Evolutionary conservation across 176 grass and related monocot genomes (phyloP).

Genomic region (Triticum timopheevii): DNA sequence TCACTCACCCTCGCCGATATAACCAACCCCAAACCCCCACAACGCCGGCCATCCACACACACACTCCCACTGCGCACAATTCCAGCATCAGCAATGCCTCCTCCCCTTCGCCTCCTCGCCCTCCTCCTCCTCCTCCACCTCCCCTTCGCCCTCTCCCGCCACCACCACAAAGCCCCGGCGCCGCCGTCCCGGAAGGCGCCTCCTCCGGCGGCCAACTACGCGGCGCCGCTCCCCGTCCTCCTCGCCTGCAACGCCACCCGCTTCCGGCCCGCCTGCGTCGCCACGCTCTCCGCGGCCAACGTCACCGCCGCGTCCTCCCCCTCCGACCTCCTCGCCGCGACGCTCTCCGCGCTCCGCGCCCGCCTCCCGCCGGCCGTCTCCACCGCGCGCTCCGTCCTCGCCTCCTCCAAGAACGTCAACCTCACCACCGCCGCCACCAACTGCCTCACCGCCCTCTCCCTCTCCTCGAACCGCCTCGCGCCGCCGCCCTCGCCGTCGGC

Average conservation of each 20-base stretch:
- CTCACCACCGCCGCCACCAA: slow-evolving; percentile 73
- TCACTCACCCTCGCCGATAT: background rate
- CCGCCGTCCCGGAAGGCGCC: background rate
- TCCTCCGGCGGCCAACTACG: slow-evolving; percentile 10
- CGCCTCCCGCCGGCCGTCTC: slow-evolving; percentile 56
- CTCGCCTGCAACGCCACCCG: slow-evolving; percentile 83
- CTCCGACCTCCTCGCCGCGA: slow-evolving; percentile 41
- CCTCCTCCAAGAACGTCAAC: slow-evolving; percentile 60
- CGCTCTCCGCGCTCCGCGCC: slow-evolving; percentile 40
- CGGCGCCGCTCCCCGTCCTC: slow-evolving; percentile 43
- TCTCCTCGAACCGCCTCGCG: slow-evolving; percentile 61
- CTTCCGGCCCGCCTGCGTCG: slow-evolving; percentile 55
- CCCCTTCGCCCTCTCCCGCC: slow-evolving; percentile 22
- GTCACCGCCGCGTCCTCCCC: slow-evolving; percentile 36
- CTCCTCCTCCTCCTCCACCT: slow-evolving; percentile 27
- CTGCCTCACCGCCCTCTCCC: slow-evolving; percentile 77
- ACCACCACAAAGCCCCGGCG: background rate
- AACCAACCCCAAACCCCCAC: slow-evolving; percentile 4
- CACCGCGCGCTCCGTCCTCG: slow-evolving; percentile 61
- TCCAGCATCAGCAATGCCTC: slow-evolving; percentile 4
- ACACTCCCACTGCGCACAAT: background rate
- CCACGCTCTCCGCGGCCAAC: slow-evolving; percentile 48
- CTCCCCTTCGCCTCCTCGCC: background rate
- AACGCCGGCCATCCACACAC: background rate
- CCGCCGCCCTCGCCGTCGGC: slow-evolving; percentile 32